These are phyloP conservation scores for Digitaria exilis DNA, from an alignment of 202 grass and related monocot genomes.

Conservation along the genomic window DNA sequence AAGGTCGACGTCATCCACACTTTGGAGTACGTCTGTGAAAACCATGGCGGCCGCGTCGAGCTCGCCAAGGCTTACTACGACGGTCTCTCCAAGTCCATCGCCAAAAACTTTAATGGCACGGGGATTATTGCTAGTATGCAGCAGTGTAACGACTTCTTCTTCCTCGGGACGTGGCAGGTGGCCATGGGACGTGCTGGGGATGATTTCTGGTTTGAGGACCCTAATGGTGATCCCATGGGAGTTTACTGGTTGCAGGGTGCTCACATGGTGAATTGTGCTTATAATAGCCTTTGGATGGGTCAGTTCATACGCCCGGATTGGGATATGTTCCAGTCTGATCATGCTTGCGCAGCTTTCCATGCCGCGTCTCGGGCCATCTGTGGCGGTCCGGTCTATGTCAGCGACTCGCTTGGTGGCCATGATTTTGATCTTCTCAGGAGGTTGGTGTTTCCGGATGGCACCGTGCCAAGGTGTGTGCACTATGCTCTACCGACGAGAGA, in stretches of 20 bases:
- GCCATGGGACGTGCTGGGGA: slow-evolving; percentile 55
- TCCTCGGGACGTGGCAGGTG: slow-evolving; percentile 52
- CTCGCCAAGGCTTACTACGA: slow-evolving; percentile 65
- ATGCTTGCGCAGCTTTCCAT: slow-evolving; percentile 58
- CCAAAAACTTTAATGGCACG: slow-evolving; percentile 49
- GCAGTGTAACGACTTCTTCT: slow-evolving; percentile 80
- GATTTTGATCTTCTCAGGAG: slow-evolving; percentile 49
- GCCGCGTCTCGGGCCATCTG: slow-evolving; percentile 58
- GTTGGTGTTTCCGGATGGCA: slow-evolving; percentile 52
- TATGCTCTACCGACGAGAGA: slow-evolving; percentile 59
- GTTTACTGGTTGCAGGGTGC: slow-evolving; percentile 66
- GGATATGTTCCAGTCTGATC: slow-evolving; percentile 80
- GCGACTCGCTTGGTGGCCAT: slow-evolving; percentile 50
- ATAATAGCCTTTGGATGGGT: slow-evolving; percentile 79
- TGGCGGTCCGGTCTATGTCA: slow-evolving; percentile 65
- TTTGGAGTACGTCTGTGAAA: slow-evolving; percentile 53
- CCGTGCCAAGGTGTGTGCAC: slow-evolving; percentile 50
- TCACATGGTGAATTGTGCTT: slow-evolving; percentile 70
- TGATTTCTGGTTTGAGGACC: slow-evolving; percentile 68
- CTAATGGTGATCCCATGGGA: slow-evolving; percentile 62
- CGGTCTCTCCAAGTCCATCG: slow-evolving; percentile 45
- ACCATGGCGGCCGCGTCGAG: slow-evolving; percentile 61
- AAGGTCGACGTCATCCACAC: slow-evolving; percentile 57
- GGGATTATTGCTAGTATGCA: slow-evolving; percentile 77
- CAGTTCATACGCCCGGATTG: slow-evolving; percentile 66